phyloP scores from a whole-genome alignment of 257 asterid genomes.

The Handroanthus guayacan region DNA sequence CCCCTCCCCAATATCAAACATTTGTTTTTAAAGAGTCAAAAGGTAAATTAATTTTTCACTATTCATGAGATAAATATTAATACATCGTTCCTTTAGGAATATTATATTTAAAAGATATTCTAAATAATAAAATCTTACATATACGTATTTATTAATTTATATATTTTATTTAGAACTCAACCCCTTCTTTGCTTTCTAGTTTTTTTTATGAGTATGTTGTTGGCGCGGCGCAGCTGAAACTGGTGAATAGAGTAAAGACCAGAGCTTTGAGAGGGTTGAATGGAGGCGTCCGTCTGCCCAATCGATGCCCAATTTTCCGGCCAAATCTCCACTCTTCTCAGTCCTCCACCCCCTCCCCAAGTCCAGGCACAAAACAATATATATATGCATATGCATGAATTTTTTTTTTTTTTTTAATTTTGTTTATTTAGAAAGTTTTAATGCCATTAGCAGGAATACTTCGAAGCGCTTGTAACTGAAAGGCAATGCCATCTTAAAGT shows the following conservation, averaged over 20 bases:
- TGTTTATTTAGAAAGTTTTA: conserved; percentile 26
- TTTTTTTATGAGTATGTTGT: too few species aligned
- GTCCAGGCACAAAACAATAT: conserved; percentile 51
- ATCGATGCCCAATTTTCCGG: conserved; percentile 55
- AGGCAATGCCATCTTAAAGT: conserved; percentile 62
- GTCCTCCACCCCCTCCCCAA: conserved; percentile 62
- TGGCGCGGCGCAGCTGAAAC: too few species aligned
- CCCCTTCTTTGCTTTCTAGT: too few species aligned
- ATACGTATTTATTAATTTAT: too few species aligned
- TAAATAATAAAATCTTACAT: too few species aligned
- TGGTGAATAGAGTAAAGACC: background rate
- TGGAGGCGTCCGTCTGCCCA: conserved; percentile 54
- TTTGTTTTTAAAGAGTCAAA: too few species aligned
- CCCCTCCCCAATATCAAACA: too few species aligned
- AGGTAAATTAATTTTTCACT: too few species aligned
- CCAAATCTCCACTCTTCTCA: conserved; percentile 63
- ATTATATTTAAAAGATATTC: too few species aligned
- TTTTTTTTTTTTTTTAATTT: background rate
- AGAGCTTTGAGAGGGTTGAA: conserved; percentile 16
- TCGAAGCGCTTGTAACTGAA: conserved; percentile 55
- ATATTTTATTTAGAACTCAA: too few species aligned
- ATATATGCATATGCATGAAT: background rate
- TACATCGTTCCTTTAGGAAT: too few species aligned
- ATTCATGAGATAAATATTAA: too few species aligned
- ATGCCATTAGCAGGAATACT: conserved; percentile 60